These are phyloP conservation scores for Taxillus chinensis DNA, from an alignment of 164 flowering plant species.

Conservation along the genomic window DNA sequence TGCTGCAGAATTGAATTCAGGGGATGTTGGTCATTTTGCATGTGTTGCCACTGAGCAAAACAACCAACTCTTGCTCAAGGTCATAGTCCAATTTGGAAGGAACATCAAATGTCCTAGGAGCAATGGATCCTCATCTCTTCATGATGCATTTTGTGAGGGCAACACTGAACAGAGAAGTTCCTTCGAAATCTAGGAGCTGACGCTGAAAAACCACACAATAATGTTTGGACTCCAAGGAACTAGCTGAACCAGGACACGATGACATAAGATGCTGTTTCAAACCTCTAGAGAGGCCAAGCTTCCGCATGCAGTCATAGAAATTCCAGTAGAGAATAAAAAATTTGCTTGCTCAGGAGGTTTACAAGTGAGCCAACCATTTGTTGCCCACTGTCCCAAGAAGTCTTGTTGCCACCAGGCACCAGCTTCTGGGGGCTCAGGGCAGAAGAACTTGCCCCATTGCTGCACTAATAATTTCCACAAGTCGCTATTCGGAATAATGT, in stretches of 20 bases:
- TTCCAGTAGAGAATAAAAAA: constrained; percentile 18
- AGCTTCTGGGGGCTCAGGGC: constrained; percentile 16
- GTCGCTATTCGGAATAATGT: constrained; percentile 76
- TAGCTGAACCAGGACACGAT: constrained; percentile 81
- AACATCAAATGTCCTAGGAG: constrained; percentile 33
- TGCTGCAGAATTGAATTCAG: constrained; percentile 40
- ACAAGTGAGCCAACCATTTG: constrained; percentile 49
- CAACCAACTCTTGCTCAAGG: constrained; percentile 42
- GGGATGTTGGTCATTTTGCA: constrained; percentile 59
- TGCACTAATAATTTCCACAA: constrained; percentile 56
- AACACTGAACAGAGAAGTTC: constrained; percentile 49
- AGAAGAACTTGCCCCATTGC: constrained; percentile 31
- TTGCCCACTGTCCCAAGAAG: constrained; percentile 15
- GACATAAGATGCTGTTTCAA: constrained; percentile 50
- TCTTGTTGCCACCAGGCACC: constrained; percentile 1
- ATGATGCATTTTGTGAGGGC: constrained; percentile 66
- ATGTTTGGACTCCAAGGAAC: constrained; percentile 74
- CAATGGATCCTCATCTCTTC: constrained; percentile 75
- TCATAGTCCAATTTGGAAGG: constrained; percentile 40
- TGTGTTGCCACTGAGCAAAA: constrained; percentile 69
- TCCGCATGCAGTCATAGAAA: constrained; percentile 10
- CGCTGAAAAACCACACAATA: constrained; percentile 40
- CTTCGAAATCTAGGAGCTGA: constrained; percentile 51
- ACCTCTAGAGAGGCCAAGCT: constrained; percentile 15
- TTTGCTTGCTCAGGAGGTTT: constrained; percentile 30